These are phyloP conservation scores for Capsicum pubescens DNA, from an alignment of 257 asterid species.

Conservation along the genomic window DNA sequence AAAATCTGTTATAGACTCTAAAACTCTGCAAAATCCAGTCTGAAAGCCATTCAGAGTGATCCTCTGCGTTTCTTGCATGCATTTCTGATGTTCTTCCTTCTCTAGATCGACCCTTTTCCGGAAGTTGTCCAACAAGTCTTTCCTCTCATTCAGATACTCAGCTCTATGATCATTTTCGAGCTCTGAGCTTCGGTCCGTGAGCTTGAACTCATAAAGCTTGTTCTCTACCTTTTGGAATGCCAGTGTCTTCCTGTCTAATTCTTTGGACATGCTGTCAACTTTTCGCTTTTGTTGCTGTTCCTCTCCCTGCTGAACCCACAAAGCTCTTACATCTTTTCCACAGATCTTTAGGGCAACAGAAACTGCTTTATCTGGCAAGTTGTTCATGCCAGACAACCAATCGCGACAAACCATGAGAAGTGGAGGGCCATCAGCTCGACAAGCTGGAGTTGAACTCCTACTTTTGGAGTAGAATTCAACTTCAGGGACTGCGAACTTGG, in stretches of 20 bases:
- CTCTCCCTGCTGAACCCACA: slow-evolving; percentile 88
- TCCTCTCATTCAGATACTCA: slow-evolving; percentile 56
- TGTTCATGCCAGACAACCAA: slow-evolving; percentile 68
- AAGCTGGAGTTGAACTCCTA: slow-evolving; percentile 36
- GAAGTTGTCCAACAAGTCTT: slow-evolving; percentile 57
- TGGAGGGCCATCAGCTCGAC: slow-evolving; percentile 54
- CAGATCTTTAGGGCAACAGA: slow-evolving; percentile 68
- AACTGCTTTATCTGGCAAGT: slow-evolving; percentile 69
- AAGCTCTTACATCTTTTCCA: slow-evolving; percentile 71
- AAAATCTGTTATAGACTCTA: slow-evolving; percentile 74
- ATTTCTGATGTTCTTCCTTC: slow-evolving; percentile 72
- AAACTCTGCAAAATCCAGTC: slow-evolving; percentile 78
- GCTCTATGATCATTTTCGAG: slow-evolving; percentile 46
- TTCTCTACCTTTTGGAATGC: slow-evolving; percentile 69
- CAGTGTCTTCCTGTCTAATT: slow-evolving; percentile 59
- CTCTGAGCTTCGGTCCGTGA: slow-evolving; percentile 48
- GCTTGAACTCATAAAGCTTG: slow-evolving; percentile 52
- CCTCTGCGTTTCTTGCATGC: slow-evolving; percentile 76
- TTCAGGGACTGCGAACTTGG: slow-evolving; percentile 64
- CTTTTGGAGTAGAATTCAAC: slow-evolving; percentile 54
- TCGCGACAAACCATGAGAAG: slow-evolving; percentile 66
- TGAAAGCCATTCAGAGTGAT: slow-evolving; percentile 74
- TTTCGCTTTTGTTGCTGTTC: slow-evolving; percentile 81
- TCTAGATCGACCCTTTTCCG: slow-evolving; percentile 65
- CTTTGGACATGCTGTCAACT: slow-evolving; percentile 78